Percentiles rank a stretch among this genome's conserved stretches.
Evolutionary conservation across 805 yeast genomes (phyloP).

Genomic region (Ascoidea tarda): DNA sequence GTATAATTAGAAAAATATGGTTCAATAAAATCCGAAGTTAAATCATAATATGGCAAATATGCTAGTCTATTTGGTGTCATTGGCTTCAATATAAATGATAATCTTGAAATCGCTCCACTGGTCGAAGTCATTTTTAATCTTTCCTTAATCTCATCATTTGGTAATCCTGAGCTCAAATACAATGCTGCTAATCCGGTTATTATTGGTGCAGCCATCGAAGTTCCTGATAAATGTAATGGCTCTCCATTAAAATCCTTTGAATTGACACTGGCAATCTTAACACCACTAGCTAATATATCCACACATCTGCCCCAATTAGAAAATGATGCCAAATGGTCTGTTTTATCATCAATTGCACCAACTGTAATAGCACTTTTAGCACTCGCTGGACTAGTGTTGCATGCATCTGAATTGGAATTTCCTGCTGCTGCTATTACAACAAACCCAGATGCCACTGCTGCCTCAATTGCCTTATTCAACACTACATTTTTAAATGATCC

Average conservation of each 20-base stretch:
- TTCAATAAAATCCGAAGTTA: not conserved
- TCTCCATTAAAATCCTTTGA: constrained; percentile 10
- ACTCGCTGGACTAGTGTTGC: constrained; percentile 78
- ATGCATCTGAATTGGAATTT: constrained; percentile 64
- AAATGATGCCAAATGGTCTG: constrained; percentile 59
- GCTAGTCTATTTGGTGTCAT: constrained; percentile 49
- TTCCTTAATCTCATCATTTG: constrained; percentile 24
- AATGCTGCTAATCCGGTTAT: constrained; percentile 55
- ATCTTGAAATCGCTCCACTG: constrained; percentile 29
- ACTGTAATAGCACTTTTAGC: constrained; percentile 61
- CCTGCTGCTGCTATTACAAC: constrained; percentile 80
- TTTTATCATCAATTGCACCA: constrained; percentile 74
- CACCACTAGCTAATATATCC: constrained; percentile 76
- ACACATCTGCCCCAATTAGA: constrained; percentile 95
- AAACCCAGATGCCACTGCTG: constrained; percentile 61
- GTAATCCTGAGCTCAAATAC: constrained; percentile 36
- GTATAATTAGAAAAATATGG: not conserved
- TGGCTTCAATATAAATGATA: constrained; percentile 29
- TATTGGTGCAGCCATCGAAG: constrained; percentile 72
- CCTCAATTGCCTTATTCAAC: constrained; percentile 61
- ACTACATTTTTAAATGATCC: constrained; percentile 61
- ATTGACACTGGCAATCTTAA: constrained; percentile 25
- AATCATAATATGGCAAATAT: constrained; percentile 7
- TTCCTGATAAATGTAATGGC: constrained; percentile 42
- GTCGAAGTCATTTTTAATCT: constrained; percentile 32